Evolutionary conservation across 73 alveolate species (phyloP).

Genomic region (Symbiodinium pilosum): DNA sequence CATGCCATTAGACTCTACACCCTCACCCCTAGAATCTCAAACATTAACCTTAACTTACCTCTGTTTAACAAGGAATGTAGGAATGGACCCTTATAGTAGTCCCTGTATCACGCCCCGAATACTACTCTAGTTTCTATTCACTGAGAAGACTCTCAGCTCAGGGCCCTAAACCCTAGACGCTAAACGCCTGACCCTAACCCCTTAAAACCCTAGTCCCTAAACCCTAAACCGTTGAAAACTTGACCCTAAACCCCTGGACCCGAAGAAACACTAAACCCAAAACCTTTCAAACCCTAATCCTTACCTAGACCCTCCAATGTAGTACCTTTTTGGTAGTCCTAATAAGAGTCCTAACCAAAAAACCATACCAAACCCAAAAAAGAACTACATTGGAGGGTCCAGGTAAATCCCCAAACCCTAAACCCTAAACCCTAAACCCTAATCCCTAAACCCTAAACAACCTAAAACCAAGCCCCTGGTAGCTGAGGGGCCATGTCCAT

Average conservation of each 20-base stretch:
- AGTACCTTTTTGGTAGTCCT: not conserved
- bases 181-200: not conserved
- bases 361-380: not conserved
- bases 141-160: too few relatives aligned
- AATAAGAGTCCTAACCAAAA: too few relatives aligned
- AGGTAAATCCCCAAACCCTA: not conserved
- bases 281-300: not conserved
- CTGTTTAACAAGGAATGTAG: too few relatives aligned
- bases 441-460: not conserved
- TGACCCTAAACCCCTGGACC: not conserved
- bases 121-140: too few relatives aligned
- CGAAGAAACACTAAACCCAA: not conserved
- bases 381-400: not conserved
- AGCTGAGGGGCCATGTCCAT: constrained; percentile 97
- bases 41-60: too few relatives aligned
- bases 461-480: not conserved
- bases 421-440: not conserved
- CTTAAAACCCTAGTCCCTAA: not conserved
- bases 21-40: too few relatives aligned
- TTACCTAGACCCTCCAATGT: not conserved
- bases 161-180: too few relatives aligned
- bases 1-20: too few relatives aligned
- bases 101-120: too few relatives aligned
- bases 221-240: not conserved
- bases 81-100: too few relatives aligned